Conservation (phyloP, 192 early-diverging fungal genomes). For the Spinellus fusiger region DNA sequence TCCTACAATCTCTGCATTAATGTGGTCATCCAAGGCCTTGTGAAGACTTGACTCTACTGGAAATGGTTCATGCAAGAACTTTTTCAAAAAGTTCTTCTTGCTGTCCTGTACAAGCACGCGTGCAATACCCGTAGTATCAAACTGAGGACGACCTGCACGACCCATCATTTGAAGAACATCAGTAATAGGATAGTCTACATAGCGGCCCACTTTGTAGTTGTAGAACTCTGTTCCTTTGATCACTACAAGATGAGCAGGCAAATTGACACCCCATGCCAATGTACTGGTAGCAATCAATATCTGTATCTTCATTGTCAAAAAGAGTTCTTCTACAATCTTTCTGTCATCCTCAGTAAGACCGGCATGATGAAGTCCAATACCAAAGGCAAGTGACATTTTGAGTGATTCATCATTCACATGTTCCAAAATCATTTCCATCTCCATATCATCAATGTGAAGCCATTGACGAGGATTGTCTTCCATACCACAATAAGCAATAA, state of each 20-base stretch:
- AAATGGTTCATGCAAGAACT: slow-evolving; percentile 94
- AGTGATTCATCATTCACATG: slow-evolving; percentile 78
- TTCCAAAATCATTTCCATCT: slow-evolving; percentile 64
- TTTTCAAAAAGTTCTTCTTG: slow-evolving; percentile 99
- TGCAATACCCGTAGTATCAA: slow-evolving; percentile 89
- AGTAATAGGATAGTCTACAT: slow-evolving; percentile 96
- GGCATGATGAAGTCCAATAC: slow-evolving; percentile 97
- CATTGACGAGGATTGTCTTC: slow-evolving; percentile 92
- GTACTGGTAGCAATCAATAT: slow-evolving; percentile 93
- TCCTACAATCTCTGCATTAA: slow-evolving; percentile 90
- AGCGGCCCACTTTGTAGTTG: slow-evolving; percentile 82
- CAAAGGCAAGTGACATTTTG: slow-evolving; percentile 79
- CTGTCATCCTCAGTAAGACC: slow-evolving; percentile 86
- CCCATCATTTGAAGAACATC: slow-evolving; percentile 99
- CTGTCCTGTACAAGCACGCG: slow-evolving; percentile 90
- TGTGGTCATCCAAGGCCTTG: slow-evolving; percentile 72
- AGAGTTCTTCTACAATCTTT: slow-evolving; percentile 87
- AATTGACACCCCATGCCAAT: slow-evolving; percentile 97
- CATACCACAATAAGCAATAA: slow-evolving; percentile 87
- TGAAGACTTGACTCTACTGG: slow-evolving; percentile 84
- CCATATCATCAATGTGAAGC: slow-evolving; percentile 77
- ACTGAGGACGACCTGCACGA: slow-evolving; percentile 93
- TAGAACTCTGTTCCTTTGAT: slow-evolving; percentile 98
- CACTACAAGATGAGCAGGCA: slow-evolving; percentile 95
- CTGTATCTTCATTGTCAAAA: slow-evolving; percentile 92